Evolutionary conservation across 306 rosid species (phyloP).

Genomic region (Psophocarpus tetragonolobus): DNA sequence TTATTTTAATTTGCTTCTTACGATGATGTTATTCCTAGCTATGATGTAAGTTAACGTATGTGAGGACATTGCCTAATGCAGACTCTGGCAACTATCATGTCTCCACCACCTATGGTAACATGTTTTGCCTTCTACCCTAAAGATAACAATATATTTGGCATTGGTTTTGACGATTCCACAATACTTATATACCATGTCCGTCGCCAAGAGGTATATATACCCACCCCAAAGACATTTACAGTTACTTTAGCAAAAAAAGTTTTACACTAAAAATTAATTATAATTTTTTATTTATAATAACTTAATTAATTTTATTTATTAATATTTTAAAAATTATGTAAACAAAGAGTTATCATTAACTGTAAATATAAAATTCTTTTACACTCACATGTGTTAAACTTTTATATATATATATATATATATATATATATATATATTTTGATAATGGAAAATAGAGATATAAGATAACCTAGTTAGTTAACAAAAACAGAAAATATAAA

Average conservation of each 20-base stretch:
- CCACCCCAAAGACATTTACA: not conserved
- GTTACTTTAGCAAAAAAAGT: not conserved
- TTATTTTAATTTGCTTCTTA: no score
- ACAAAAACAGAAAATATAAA: no score
- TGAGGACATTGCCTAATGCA: not conserved
- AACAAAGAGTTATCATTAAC: no score
- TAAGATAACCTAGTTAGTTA: no score
- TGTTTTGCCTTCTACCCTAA: slow-evolving; percentile 38
- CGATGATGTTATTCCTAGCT: not conserved
- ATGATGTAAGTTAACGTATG: not conserved
- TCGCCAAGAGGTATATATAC: not conserved
- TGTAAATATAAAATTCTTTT: no score
- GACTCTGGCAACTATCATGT: slow-evolving; percentile 15
- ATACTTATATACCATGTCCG: slow-evolving; percentile 28
- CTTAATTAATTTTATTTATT: no score
- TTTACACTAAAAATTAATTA: not conserved
- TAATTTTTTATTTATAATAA: no score
- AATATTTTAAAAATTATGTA: no score
- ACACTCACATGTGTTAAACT: no score
- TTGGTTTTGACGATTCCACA: slow-evolving; percentile 40
- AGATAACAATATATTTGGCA: slow-evolving; percentile 37
- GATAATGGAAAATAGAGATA: no score
- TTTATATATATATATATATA: no score
- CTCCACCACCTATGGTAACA: slow-evolving; percentile 51
- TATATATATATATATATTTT: no score